Conservation (phyloP, 192 early-diverging fungal genomes). For the Umbelopsis vinacea region DNA sequence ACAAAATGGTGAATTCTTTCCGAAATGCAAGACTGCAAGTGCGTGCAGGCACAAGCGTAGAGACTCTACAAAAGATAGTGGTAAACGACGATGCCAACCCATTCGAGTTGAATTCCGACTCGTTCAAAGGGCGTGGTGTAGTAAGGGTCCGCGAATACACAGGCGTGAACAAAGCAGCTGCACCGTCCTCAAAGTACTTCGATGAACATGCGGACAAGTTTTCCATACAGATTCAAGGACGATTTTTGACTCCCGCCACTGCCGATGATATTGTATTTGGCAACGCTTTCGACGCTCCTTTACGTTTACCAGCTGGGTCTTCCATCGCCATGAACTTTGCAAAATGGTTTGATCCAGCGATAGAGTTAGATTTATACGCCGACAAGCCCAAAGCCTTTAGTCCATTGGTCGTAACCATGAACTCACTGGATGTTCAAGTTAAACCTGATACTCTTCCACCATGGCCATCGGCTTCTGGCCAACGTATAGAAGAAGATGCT, state of each 20-base stretch:
- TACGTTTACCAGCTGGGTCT: slow-evolving; percentile 67
- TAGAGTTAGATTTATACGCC: slow-evolving; percentile 69
- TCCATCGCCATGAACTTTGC: slow-evolving; percentile 77
- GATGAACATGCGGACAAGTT: slow-evolving; percentile 62
- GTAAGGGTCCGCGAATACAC: slow-evolving; percentile 73
- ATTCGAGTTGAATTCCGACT: slow-evolving; percentile 60
- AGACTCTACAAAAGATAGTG: slow-evolving; percentile 40
- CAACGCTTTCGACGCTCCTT: slow-evolving; percentile 72
- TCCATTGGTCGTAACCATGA: slow-evolving; percentile 77
- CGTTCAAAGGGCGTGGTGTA: slow-evolving; percentile 66
- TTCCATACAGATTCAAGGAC: slow-evolving; percentile 71
- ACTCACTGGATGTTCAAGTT: slow-evolving; percentile 61
- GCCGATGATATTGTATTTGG: slow-evolving; percentile 79
- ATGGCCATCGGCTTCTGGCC: slow-evolving; percentile 47
- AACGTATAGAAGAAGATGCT: slow-evolving; percentile 36
- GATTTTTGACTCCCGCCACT: slow-evolving; percentile 71
- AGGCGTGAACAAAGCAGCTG: slow-evolving; percentile 38
- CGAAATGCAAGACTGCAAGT: slow-evolving; percentile 36
- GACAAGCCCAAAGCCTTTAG: slow-evolving; percentile 75
- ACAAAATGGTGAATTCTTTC: background rate
- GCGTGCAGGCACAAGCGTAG: slow-evolving; percentile 41
- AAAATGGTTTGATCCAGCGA: slow-evolving; percentile 76
- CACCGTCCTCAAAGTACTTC: slow-evolving; percentile 56
- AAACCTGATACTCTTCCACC: slow-evolving; percentile 30
- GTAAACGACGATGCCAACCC: slow-evolving; percentile 73